phyloP scores from a whole-genome alignment of 495 filamentous ascomycete genomes.

The Trichocladium uniseriatum region DNA sequence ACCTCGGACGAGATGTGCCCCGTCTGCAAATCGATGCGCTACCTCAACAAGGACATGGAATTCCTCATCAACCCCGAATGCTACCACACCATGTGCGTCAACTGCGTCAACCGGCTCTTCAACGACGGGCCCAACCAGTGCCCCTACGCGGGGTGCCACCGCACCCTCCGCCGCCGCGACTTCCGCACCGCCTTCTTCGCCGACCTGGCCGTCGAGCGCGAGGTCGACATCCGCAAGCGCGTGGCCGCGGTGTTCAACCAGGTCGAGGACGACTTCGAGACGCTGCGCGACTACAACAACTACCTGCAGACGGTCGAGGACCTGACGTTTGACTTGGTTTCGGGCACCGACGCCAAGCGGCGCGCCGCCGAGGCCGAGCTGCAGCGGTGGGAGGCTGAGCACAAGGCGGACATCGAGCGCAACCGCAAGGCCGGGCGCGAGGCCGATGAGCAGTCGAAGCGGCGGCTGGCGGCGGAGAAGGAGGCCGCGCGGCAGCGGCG shows the following conservation, averaged over 20 bases:
- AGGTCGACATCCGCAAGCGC: conserved; percentile 80
- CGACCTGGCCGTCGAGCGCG: conserved; percentile 82
- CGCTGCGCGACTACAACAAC: conserved; percentile 73
- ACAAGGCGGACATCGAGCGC: conserved; percentile 59
- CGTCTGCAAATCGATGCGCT: conserved; percentile 90
- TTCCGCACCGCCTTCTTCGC: conserved; percentile 87
- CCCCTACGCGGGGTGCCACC: conserved; percentile 75
- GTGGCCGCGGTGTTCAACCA: conserved; percentile 81
- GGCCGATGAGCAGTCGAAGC: conserved; percentile 36
- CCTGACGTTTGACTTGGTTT: conserved; percentile 78
- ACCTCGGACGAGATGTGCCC: conserved; percentile 71
- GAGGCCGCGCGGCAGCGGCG: conserved; percentile 52
- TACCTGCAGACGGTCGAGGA: conserved; percentile 91
- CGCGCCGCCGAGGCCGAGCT: conserved; percentile 57
- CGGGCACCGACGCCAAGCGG: conserved; percentile 55
- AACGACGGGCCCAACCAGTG: conserved; percentile 81
- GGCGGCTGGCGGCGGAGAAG: conserved; percentile 31
- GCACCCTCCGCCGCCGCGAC: conserved; percentile 71
- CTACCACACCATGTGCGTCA: conserved; percentile 97
- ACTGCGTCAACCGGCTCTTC: conserved; percentile 92
- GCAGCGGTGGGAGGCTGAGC: conserved; percentile 57
- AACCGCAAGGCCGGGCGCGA: conserved; percentile 57
- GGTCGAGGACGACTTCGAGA: conserved; percentile 81
- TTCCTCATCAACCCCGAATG: conserved; percentile 97
- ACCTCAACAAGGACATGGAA: conserved; percentile 84